Evolutionary conservation across 108 stramenopile species (phyloP).

Genomic region (Cyclotella choctawhatcheeana): DNA sequence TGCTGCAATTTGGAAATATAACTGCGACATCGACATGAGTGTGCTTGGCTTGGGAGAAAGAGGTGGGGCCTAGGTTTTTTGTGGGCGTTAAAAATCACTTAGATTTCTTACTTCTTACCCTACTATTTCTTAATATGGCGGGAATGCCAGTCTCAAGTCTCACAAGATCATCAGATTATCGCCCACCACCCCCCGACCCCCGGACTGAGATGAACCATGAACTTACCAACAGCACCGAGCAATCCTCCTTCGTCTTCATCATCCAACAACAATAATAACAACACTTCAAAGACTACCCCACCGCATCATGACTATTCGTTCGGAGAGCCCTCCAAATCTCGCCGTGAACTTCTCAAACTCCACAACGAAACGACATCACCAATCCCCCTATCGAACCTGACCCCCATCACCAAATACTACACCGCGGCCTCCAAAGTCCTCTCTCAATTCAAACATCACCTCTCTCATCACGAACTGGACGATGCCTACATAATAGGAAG

Average conservation of each 20-base stretch:
- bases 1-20: too few relatives aligned
- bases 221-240: conserved; percentile 21
- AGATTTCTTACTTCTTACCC: too few relatives aligned
- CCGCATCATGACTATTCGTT: too few relatives aligned
- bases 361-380: conserved; percentile 32
- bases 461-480: conserved; percentile 58
- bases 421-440: conserved; percentile 76
- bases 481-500: conserved; percentile 83
- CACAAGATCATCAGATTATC: too few relatives aligned
- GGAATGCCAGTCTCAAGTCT: too few relatives aligned
- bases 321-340: conserved; percentile 37
- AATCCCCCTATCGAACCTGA: conserved; percentile 67
- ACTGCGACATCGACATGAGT: too few relatives aligned
- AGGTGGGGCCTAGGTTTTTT: too few relatives aligned
- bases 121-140: too few relatives aligned
- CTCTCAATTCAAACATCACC: conserved; percentile 53
- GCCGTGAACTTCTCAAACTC: conserved; percentile 39
- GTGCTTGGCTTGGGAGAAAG: too few relatives aligned
- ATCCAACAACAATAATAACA: neutral
- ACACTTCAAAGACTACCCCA: neutral
- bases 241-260: conserved; percentile 6
- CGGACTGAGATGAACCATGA: neutral
- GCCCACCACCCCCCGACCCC: neutral
- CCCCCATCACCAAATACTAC: conserved; percentile 77
- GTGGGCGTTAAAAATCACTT: too few relatives aligned